phyloP scores from a whole-genome alignment of 2,329 filamentous ascomycete genomes.

The Trichoderma koningii region DNA sequence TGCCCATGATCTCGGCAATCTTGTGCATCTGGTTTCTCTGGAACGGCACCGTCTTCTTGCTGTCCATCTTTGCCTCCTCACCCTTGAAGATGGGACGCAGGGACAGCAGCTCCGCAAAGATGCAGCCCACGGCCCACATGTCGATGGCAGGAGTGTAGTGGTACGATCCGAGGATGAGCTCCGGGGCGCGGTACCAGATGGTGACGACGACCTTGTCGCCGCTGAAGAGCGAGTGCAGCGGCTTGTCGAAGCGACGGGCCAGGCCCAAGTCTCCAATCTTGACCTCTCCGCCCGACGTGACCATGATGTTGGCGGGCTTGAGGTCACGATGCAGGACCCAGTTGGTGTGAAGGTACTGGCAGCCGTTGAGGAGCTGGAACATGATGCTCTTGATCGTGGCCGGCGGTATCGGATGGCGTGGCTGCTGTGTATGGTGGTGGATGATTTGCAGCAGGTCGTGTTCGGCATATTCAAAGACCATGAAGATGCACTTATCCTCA shows the following conservation, averaged over 20 bases:
- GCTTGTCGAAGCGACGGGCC: conserved; percentile 90
- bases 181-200: conserved; percentile 97
- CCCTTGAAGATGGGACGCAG: conserved; percentile 96
- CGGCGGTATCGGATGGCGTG: conserved; percentile 84
- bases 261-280: conserved; percentile 94
- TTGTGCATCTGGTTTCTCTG: conserved; percentile 99
- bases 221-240: conserved; percentile 84
- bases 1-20: conserved; percentile 93
- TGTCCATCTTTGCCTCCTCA: conserved; percentile 98
- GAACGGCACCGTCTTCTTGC: conserved; percentile 95
- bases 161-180: conserved; percentile 86
- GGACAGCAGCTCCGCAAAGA: conserved; percentile 91
- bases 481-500: conserved; percentile 98
- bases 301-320: conserved; percentile 98
- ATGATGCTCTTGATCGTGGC: conserved; percentile 90
- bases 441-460: conserved; percentile 98
- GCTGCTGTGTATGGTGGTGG: conserved; percentile 91
- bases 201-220: conserved; percentile 99
- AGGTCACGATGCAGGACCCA: conserved; percentile 97
- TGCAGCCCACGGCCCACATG: conserved; percentile 96
- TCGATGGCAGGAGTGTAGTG: conserved; percentile 98
- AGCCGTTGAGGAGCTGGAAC: conserved; percentile 92
- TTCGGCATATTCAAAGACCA: conserved; percentile 98
- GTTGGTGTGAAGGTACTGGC: conserved; percentile 91
- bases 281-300: conserved; percentile 84